These are phyloP conservation scores for Podospora bellae-mahoneyi DNA, from an alignment of 495 filamentous ascomycete genomes.

Conservation along the genomic window DNA sequence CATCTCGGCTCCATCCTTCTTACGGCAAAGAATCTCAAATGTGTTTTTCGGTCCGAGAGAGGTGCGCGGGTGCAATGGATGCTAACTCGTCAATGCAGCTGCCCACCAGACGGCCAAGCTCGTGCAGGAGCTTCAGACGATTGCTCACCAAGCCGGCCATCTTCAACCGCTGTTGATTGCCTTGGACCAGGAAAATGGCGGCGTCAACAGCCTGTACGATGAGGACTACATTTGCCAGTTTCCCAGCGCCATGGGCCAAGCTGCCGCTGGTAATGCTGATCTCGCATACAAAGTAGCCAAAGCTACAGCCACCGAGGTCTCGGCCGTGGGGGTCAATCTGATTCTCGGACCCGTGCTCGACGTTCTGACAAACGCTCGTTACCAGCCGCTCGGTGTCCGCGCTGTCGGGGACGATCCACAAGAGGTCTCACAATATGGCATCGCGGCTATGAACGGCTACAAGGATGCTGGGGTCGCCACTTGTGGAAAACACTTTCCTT, in stretches of 20 bases:
- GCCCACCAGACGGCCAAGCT: conserved; percentile 78
- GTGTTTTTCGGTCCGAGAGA: conserved; percentile 38
- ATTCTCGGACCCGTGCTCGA: conserved; percentile 89
- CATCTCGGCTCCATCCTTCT: conserved; percentile 73
- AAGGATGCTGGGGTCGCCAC: conserved; percentile 80
- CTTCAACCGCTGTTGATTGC: conserved; percentile 80
- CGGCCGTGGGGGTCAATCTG: conserved; percentile 83
- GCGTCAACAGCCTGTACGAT: conserved; percentile 90
- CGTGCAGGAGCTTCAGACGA: conserved; percentile 81
- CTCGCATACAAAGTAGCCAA: conserved; percentile 78
- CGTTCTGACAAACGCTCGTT: conserved; percentile 81
- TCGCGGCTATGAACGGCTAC: conserved; percentile 84
- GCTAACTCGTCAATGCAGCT: conserved; percentile 48
- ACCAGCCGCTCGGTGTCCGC: conserved; percentile 80
- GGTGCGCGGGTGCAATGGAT: background rate
- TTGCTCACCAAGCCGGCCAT: conserved; percentile 81
- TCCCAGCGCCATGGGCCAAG: conserved; percentile 85
- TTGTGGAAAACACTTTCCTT: conserved; percentile 90
- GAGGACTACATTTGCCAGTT: conserved; percentile 89
- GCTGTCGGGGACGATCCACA: conserved; percentile 84
- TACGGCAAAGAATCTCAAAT: conserved; percentile 89
- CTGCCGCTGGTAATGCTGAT: conserved; percentile 73
- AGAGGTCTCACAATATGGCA: conserved; percentile 81
- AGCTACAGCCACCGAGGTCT: conserved; percentile 81
- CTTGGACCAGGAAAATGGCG: conserved; percentile 90